Conservation (phyloP, 352 stramenopile genomes). For the Phytophthora chlamydospora region DNA sequence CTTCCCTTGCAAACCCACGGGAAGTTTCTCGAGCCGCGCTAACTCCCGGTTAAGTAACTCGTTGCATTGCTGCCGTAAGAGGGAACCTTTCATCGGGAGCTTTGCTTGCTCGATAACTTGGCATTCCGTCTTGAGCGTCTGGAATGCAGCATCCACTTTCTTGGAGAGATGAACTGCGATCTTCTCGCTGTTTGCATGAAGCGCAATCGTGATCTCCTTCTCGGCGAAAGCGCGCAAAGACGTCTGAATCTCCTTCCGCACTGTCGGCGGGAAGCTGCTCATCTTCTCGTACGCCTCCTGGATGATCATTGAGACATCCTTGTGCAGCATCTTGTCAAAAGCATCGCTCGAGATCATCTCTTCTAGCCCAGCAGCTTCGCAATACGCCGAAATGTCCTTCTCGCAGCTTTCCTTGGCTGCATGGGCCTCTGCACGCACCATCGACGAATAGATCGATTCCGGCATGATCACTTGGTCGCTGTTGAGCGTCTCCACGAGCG, state of each 20-base stretch:
- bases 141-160: constrained; percentile 60
- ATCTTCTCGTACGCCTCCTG: constrained; percentile 60
- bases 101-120: constrained; percentile 58
- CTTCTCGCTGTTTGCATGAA: constrained; percentile 77
- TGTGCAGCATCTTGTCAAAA: constrained; percentile 62
- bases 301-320: constrained; percentile 66
- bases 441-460: constrained; percentile 89
- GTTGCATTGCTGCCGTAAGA: constrained; percentile 58
- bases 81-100: constrained; percentile 63
- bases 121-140: constrained; percentile 62
- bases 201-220: constrained; percentile 75
- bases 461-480: constrained; percentile 90
- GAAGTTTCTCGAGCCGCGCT: constrained; percentile 55
- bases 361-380: constrained; percentile 66
- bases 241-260: constrained; percentile 69
- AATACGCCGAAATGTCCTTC: constrained; percentile 65
- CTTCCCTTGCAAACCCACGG: constrained; percentile 51
- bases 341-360: constrained; percentile 61
- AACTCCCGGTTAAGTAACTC: constrained; percentile 55
- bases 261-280: constrained; percentile 44
- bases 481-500: constrained; percentile 81
- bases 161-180: constrained; percentile 55
- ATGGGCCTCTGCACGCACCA: constrained; percentile 80
- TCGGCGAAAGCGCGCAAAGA: constrained; percentile 54
- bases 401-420: constrained; percentile 65